Evolutionary conservation across 495 filamentous ascomycete species (phyloP).

Genomic region (Neurospora sp.): DNA sequence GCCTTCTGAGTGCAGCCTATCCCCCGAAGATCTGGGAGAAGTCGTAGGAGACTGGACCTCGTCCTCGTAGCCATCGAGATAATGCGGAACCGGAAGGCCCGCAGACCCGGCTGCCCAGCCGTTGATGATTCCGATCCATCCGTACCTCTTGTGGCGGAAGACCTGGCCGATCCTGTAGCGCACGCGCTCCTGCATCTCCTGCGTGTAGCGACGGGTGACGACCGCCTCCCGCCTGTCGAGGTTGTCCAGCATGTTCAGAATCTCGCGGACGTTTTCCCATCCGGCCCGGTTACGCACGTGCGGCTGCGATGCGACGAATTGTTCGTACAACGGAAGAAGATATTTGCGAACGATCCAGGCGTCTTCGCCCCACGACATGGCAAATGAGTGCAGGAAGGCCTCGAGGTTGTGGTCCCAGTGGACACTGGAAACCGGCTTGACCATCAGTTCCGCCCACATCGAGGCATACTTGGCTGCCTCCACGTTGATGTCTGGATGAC

Average conservation of each 20-base stretch:
- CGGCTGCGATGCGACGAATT: constrained; percentile 13
- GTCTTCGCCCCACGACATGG: constrained; percentile 62
- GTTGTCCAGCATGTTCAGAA: constrained; percentile 46
- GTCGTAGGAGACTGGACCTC: constrained; percentile 44
- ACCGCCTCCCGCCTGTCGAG: constrained; percentile 51
- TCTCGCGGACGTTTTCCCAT: constrained; percentile 28
- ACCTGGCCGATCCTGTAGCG: constrained; percentile 71
- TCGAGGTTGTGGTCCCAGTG: constrained; percentile 41
- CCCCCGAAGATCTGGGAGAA: constrained; percentile 39
- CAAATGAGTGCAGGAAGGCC: constrained; percentile 52
- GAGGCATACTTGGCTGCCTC: constrained; percentile 63
- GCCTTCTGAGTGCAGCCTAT: not conserved
- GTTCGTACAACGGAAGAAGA: constrained; percentile 47
- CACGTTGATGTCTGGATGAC: constrained; percentile 40
- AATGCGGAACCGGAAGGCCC: constrained; percentile 23
- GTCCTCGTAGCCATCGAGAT: constrained; percentile 20
- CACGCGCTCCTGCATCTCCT: constrained; percentile 32
- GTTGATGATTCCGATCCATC: constrained; percentile 68
- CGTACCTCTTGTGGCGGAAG: constrained; percentile 72
- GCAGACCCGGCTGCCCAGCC: constrained; percentile 60
- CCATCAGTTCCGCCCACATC: constrained; percentile 63
- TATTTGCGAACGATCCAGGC: constrained; percentile 54
- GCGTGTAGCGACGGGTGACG: constrained; percentile 36
- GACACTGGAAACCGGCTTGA: constrained; percentile 35
- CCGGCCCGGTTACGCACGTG: constrained; percentile 3